A percentile compares a stretch with the other conserved stretches of the same genome.
These are phyloP conservation scores for Mrakia blollopis DNA, from an alignment of 768 basidiomycete genomes.

Conservation along the genomic window DNA sequence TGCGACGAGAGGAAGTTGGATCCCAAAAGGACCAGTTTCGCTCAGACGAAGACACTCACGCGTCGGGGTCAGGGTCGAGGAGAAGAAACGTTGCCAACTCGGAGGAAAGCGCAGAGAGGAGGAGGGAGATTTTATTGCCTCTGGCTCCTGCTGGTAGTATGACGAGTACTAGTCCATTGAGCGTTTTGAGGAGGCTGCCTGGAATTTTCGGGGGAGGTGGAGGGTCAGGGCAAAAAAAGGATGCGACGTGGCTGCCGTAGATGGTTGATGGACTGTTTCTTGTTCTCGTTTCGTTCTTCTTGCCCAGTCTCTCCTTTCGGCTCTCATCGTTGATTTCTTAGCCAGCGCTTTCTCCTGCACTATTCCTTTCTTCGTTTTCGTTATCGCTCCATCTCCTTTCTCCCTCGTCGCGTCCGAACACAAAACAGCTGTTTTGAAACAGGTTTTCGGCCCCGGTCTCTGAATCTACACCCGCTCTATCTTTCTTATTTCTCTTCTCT, in stretches of 20 bases:
- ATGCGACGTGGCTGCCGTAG: neutral
- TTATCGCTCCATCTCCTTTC: no score
- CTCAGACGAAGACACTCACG: no score
- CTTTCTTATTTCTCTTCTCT: no score
- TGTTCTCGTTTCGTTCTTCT: neutral
- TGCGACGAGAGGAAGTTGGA: no score
- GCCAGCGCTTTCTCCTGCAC: no score
- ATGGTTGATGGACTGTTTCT: slow-evolving; percentile 1
- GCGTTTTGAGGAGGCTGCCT: neutral
- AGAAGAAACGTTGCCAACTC: neutral
- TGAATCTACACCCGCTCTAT: no score
- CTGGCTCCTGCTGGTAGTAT: neutral
- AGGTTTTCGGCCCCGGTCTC: no score
- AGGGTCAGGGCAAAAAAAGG: neutral
- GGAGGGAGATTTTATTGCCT: neutral
- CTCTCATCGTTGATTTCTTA: neutral
- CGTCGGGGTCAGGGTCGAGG: no score
- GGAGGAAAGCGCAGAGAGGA: neutral
- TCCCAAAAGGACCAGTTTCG: neutral
- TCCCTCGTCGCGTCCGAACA: no score
- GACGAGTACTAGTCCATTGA: neutral
- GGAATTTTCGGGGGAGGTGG: neutral
- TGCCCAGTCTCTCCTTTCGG: neutral
- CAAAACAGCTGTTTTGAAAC: no score
- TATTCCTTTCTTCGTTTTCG: no score